Evolutionary conservation across 1,139 yeast species (phyloP).

Genomic region (Yamadazyma membranifaciens): DNA sequence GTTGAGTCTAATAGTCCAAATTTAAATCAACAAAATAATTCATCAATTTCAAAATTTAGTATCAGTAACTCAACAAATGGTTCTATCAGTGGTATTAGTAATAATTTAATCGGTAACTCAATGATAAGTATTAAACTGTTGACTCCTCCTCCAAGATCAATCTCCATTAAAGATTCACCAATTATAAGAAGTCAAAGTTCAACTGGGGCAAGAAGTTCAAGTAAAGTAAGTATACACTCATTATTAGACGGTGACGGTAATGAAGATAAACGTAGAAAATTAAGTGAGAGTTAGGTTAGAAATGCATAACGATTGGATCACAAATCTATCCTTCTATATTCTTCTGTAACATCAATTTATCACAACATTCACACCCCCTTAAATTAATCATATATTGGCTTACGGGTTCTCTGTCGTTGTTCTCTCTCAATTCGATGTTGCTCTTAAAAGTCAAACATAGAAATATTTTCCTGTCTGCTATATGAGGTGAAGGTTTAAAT

Average conservation of each 20-base stretch:
- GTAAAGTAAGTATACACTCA: conserved; percentile 32
- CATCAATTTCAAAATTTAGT: background rate
- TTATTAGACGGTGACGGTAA: conserved; percentile 24
- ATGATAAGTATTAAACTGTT: conserved; percentile 3
- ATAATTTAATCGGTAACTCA: background rate
- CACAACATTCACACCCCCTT: too few relatives aligned
- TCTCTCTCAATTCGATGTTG: too few relatives aligned
- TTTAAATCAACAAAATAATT: background rate
- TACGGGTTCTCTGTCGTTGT: too few relatives aligned
- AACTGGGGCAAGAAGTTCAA: conserved; percentile 7
- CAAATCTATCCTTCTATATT: too few relatives aligned
- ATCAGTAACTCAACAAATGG: background rate
- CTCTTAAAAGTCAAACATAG: too few relatives aligned
- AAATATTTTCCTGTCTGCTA: too few relatives aligned
- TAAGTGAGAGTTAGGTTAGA: conserved; percentile 7
- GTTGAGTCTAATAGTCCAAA: conserved; percentile 2
- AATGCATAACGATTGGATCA: too few relatives aligned
- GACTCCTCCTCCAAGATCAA: conserved; percentile 13
- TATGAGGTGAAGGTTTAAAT: too few relatives aligned
- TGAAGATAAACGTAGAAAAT: conserved; percentile 15
- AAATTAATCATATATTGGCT: too few relatives aligned
- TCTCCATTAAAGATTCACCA: conserved; percentile 14
- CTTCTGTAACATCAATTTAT: too few relatives aligned
- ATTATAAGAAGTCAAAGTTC: conserved; percentile 17
- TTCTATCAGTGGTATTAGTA: background rate